Evolutionary conservation across 2,329 filamentous ascomycete species (phyloP).

Genomic region (Chrysosporium keratinophilum): DNA sequence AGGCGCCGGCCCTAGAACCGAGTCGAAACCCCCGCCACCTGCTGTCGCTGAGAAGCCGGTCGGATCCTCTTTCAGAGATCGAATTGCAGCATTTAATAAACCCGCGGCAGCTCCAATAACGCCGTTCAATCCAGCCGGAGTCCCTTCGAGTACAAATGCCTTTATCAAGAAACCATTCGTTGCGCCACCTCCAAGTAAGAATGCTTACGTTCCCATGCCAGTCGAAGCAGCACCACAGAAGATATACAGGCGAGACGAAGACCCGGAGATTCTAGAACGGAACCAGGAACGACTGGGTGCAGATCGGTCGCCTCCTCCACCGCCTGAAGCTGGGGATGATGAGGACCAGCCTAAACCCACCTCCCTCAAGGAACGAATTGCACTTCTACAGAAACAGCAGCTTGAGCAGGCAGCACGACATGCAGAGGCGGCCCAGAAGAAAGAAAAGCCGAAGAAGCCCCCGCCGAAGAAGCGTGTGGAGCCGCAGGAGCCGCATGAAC

Average conservation of each 20-base stretch:
- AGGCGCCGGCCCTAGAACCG: conserved; percentile 33
- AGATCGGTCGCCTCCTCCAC: conserved; percentile 19
- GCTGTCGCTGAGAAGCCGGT: conserved; percentile 60
- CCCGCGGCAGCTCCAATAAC: conserved; percentile 70
- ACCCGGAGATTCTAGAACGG: conserved; percentile 45
- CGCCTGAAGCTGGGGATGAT: conserved; percentile 42
- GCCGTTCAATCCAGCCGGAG: conserved; percentile 73
- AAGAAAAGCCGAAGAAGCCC: conserved; percentile 76
- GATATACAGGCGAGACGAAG: conserved; percentile 77
- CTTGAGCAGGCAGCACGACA: conserved; percentile 76
- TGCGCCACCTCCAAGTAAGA: conserved; percentile 81
- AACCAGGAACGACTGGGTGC: conserved; percentile 28
- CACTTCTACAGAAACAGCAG: conserved; percentile 85
- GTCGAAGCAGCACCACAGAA: conserved; percentile 61
- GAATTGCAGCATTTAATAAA: conserved; percentile 96
- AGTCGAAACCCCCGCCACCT: conserved; percentile 53
- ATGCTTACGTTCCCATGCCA: conserved; percentile 72
- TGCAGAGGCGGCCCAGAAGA: conserved; percentile 65
- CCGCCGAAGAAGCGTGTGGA: conserved; percentile 54
- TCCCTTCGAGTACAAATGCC: conserved; percentile 46
- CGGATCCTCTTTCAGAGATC: conserved; percentile 75
- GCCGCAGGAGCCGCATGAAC: conserved; percentile 24
- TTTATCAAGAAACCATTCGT: conserved; percentile 98
- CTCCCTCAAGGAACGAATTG: conserved; percentile 90
- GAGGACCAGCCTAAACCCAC: conserved; percentile 81